Evolutionary conservation across 495 filamentous ascomycete genomes (phyloP).

Genomic region (Podospora pseudopauciseta): DNA sequence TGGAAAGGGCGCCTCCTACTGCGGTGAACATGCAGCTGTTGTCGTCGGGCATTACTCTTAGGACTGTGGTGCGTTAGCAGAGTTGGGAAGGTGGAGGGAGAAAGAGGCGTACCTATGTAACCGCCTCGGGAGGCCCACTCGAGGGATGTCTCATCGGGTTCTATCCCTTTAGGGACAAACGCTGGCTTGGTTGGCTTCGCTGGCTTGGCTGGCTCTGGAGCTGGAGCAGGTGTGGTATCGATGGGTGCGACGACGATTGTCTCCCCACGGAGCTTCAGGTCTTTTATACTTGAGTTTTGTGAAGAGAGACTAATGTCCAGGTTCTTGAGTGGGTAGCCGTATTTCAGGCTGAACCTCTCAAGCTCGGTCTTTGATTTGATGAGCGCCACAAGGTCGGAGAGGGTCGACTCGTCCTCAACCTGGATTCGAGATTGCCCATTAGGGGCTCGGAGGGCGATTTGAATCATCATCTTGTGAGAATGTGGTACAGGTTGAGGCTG

Average conservation of each 20-base stretch:
- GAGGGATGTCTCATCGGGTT: slow-evolving; percentile 35
- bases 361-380: slow-evolving; percentile 38
- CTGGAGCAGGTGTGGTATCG: slow-evolving; percentile 12
- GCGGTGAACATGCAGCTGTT: slow-evolving; percentile 95
- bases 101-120: slow-evolving; percentile 24
- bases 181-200: slow-evolving; percentile 13
- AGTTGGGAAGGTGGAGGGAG: neutral
- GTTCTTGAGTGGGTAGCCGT: slow-evolving; percentile 76
- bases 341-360: slow-evolving; percentile 69
- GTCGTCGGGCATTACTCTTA: slow-evolving; percentile 96
- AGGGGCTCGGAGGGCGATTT: slow-evolving; percentile 38
- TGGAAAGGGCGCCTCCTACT: slow-evolving; percentile 66
- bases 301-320: slow-evolving; percentile 53
- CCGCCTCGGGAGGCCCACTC: slow-evolving; percentile 33
- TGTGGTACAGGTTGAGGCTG: neutral
- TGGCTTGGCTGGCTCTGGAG: slow-evolving; percentile 4
- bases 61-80: slow-evolving; percentile 42
- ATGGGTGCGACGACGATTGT: slow-evolving; percentile 64
- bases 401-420: slow-evolving; percentile 60
- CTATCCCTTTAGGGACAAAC: slow-evolving; percentile 33
- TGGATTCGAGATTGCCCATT: slow-evolving; percentile 50
- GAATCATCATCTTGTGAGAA: slow-evolving; percentile 29
- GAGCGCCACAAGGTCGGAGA: slow-evolving; percentile 48
- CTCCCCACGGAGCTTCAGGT: slow-evolving; percentile 73
- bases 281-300: slow-evolving; percentile 32